Conservation (phyloP, 2,329 filamentous ascomycete genomes). For the Penicillium sp. region DNA sequence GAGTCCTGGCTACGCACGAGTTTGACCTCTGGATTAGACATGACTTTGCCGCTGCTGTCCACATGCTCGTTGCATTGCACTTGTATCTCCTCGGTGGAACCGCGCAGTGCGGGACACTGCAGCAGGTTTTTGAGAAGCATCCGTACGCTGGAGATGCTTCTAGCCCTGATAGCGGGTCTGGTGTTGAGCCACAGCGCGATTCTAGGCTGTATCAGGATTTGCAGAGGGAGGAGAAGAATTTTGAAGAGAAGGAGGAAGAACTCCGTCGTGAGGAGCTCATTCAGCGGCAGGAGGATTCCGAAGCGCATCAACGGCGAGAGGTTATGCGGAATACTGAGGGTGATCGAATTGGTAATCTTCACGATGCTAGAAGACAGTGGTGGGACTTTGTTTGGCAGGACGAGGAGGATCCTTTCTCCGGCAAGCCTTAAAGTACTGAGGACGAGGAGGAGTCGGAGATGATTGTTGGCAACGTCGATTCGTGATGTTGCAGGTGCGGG, state of each 20-base stretch:
- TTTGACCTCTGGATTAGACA: conserved; percentile 27
- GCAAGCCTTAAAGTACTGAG: conserved; percentile 9
- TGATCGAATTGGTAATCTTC: conserved; percentile 15
- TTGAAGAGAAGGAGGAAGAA: conserved; percentile 10
- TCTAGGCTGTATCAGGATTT: conserved; percentile 1
- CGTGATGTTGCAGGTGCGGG: background rate
- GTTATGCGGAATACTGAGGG: conserved; percentile 7
- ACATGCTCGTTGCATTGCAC: conserved; percentile 20
- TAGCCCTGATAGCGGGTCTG: background rate
- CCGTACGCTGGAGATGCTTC: conserved; percentile 12
- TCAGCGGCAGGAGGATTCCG: conserved; percentile 9
- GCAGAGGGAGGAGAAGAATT: conserved; percentile 9
- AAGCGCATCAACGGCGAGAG: conserved; percentile 8
- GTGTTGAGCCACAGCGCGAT: conserved; percentile 1
- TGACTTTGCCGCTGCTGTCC: conserved; percentile 21
- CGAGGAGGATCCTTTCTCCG: background rate
- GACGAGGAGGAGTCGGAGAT: conserved; percentile 5
- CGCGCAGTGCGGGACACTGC: conserved; percentile 24
- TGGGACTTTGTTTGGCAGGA: conserved; percentile 28
- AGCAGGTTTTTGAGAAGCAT: conserved; percentile 20
- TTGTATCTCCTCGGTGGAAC: conserved; percentile 30
- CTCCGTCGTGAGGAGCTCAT: conserved; percentile 9
- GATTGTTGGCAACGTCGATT: background rate
- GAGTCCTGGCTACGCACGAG: conserved; percentile 25
- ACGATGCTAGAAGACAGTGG: conserved; percentile 16